Conservation (phyloP, 2,329 filamentous ascomycete species). For the Colletotrichum liriopes region DNA sequence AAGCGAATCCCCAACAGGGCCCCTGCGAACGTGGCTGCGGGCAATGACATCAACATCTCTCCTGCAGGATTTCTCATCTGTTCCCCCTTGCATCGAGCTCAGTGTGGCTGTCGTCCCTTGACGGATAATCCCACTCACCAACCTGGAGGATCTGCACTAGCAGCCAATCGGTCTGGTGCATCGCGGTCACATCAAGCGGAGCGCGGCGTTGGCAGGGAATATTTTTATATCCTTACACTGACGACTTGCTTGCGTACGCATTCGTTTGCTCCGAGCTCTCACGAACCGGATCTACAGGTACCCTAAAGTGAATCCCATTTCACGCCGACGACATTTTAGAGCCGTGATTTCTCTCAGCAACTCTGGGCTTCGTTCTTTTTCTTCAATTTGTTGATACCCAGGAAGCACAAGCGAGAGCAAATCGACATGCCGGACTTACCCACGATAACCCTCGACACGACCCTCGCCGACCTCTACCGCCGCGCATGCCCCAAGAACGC, state of each 20-base stretch:
- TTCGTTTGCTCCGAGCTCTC: too few relatives aligned
- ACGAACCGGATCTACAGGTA: background rate
- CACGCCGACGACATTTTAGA: too few relatives aligned
- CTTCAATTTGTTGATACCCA: too few relatives aligned
- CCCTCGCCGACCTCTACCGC: slow-evolving; percentile 54
- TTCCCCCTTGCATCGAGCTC: background rate
- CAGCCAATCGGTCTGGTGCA: slow-evolving; percentile 1
- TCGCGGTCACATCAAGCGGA: slow-evolving; percentile 9
- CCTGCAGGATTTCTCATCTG: background rate
- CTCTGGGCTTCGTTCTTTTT: accelerated
- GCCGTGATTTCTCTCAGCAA: background rate
- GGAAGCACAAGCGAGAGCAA: background rate
- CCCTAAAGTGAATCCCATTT: too few relatives aligned
- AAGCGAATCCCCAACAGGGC: slow-evolving; percentile 13
- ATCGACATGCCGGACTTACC: slow-evolving; percentile 46
- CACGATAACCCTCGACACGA: slow-evolving; percentile 52
- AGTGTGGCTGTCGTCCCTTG: slow-evolving; percentile 1
- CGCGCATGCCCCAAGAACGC: slow-evolving; percentile 45
- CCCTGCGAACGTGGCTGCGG: slow-evolving; percentile 29
- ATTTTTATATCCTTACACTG: background rate
- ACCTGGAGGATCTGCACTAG: slow-evolving; percentile 20
- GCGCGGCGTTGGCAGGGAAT: background rate
- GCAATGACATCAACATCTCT: slow-evolving; percentile 34
- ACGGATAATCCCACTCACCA: slow-evolving; percentile 2
- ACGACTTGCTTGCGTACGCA: background rate